A percentile compares a stretch with the other conserved stretches of the same genome.
These are phyloP conservation scores for Niveomyces coronatus DNA, from an alignment of 2,329 filamentous ascomycete genomes.

Conservation along the genomic window DNA sequence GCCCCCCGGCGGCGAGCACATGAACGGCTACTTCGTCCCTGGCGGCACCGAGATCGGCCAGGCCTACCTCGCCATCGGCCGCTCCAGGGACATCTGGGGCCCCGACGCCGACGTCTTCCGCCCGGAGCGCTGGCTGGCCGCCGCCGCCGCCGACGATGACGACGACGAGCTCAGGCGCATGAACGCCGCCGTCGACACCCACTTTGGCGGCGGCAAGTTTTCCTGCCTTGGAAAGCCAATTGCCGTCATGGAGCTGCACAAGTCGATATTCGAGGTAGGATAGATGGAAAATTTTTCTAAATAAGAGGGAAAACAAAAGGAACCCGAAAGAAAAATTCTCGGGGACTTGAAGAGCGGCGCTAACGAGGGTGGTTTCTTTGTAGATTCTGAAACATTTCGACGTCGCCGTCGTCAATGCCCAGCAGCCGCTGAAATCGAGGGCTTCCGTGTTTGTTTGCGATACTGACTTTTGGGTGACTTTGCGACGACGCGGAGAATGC, in stretches of 20 bases:
- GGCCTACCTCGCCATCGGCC: conserved; percentile 44
- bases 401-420: conserved; percentile 23
- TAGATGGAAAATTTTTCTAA: no score
- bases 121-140: conserved; percentile 44
- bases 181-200: conserved; percentile 27
- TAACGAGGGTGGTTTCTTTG: no score
- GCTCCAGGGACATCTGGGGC: conserved; percentile 38
- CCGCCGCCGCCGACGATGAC: conserved; percentile 18
- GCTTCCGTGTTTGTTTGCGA: conserved; percentile 26
- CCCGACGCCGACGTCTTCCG: conserved; percentile 39
- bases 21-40: conserved; percentile 40
- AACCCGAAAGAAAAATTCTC: no score
- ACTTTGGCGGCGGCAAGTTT: conserved; percentile 36
- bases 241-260: conserved; percentile 38
- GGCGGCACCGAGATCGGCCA: conserved; percentile 42
- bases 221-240: conserved; percentile 37
- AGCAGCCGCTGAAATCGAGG: conserved; percentile 22
- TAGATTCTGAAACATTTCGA: conserved; percentile 24
- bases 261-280: conserved; percentile 38
- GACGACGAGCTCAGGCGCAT: conserved; percentile 23
- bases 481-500: conserved; percentile 15
- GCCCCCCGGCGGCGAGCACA: conserved; percentile 38
- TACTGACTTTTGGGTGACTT: conserved; percentile 24
- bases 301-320: no score
- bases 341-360: no score